These are phyloP conservation scores for Myrmaecium sp. DNA, from an alignment of 2,329 filamentous ascomycete genomes.

Conservation along the genomic window DNA sequence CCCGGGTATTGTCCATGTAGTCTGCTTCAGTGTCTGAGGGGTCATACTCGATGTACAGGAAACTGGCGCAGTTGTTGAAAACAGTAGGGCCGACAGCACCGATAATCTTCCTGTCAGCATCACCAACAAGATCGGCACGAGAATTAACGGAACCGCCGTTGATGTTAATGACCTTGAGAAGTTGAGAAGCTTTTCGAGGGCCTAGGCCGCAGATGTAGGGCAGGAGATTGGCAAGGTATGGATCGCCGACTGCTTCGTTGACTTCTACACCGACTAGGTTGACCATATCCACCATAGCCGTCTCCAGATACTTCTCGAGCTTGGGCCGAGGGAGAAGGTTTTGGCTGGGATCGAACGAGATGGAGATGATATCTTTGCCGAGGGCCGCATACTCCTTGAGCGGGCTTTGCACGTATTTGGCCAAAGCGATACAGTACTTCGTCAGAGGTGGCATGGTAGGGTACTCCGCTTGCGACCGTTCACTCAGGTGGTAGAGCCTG, in stretches of 20 bases:
- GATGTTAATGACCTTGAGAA: conserved; percentile 78
- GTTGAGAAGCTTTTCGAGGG: conserved; percentile 70
- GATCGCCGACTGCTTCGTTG: conserved; percentile 71
- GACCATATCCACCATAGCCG: conserved; percentile 96
- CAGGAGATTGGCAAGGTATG: conserved; percentile 70
- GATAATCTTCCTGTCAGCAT: conserved; percentile 54
- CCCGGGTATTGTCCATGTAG: conserved; percentile 88
- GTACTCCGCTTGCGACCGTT: conserved; percentile 62
- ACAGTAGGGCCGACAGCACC: conserved; percentile 77
- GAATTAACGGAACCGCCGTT: conserved; percentile 38
- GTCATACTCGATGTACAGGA: conserved; percentile 80
- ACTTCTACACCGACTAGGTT: conserved; percentile 93
- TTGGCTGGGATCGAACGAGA: conserved; percentile 81
- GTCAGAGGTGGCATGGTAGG: conserved; percentile 63
- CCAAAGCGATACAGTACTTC: conserved; percentile 78
- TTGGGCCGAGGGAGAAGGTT: conserved; percentile 78
- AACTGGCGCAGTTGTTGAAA: conserved; percentile 95
- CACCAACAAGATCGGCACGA: conserved; percentile 74
- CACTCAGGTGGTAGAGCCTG: conserved; percentile 85
- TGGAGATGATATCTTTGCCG: conserved; percentile 70
- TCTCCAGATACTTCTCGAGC: conserved; percentile 71
- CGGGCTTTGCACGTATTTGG: conserved; percentile 84
- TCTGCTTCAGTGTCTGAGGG: conserved; percentile 67
- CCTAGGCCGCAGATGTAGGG: conserved; percentile 86
- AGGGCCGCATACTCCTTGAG: conserved; percentile 93